These are phyloP conservation scores for Lyophyllum shimeji DNA, from an alignment of 768 basidiomycete genomes.

Conservation along the genomic window DNA sequence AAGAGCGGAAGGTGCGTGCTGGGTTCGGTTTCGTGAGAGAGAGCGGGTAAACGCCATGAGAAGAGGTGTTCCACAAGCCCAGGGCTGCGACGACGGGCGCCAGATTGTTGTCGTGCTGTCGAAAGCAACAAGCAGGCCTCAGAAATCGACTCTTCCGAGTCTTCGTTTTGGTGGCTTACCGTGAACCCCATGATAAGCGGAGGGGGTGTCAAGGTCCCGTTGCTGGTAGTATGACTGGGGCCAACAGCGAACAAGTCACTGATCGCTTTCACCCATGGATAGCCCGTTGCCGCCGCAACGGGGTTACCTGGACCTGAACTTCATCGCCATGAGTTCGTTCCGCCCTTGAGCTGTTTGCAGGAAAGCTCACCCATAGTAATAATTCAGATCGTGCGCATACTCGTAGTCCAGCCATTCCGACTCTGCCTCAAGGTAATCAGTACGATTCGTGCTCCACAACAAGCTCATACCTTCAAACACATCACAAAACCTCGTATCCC, in stretches of 20 bases:
- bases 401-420: conserved; percentile 44
- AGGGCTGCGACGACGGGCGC: conserved; percentile 42
- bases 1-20: conserved; percentile 35
- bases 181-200: conserved; percentile 44
- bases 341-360: background rate
- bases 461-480: conserved; percentile 31
- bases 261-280: conserved; percentile 39
- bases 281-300: conserved; percentile 36
- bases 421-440: conserved; percentile 17
- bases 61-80: conserved; percentile 41
- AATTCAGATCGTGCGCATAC: conserved; percentile 44
- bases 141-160: background rate
- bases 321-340: background rate
- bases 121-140: background rate
- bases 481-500: conserved; percentile 40
- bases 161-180: conserved; percentile 18
- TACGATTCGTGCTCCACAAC: background rate
- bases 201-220: conserved; percentile 33
- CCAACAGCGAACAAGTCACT: conserved; percentile 34
- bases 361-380: conserved; percentile 40
- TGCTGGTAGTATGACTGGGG: conserved; percentile 23
- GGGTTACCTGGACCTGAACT: conserved; percentile 47
- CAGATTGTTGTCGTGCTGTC: conserved; percentile 44
- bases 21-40: conserved; percentile 28
- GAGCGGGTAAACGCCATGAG: conserved; percentile 33